Percentiles rank a stretch among this genome's conserved stretches.
Conservation (phyloP, 2,329 filamentous ascomycete species). For the Neofusicoccum sp. region DNA sequence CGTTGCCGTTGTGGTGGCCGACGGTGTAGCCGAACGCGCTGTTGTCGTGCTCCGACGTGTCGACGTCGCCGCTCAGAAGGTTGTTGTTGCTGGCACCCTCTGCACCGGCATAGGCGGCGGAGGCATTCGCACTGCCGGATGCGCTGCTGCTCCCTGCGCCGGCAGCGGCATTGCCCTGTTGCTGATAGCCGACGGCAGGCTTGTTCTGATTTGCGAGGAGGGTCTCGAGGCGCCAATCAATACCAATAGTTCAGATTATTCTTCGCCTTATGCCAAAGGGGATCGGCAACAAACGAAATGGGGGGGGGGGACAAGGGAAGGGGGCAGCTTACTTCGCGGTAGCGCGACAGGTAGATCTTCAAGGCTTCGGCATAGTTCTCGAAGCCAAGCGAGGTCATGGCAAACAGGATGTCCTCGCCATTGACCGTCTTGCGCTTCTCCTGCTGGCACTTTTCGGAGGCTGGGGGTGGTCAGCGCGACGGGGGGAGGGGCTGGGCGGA, state of each 20-base stretch:
- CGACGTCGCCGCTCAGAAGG: conserved; percentile 44
- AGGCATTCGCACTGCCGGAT: conserved; percentile 23
- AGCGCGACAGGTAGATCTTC: conserved; percentile 97
- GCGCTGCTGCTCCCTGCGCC: conserved; percentile 32
- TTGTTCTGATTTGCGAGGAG: conserved; percentile 71
- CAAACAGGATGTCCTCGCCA: conserved; percentile 96
- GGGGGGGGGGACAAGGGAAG: conserved; percentile 20
- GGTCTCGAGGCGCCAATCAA: conserved; percentile 63
- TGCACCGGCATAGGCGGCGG: conserved; percentile 28
- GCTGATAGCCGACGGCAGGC: conserved; percentile 38
- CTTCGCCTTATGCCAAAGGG: conserved; percentile 34
- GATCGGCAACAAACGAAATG: conserved; percentile 21
- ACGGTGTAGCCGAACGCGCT: conserved; percentile 43
- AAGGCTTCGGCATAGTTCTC: conserved; percentile 98
- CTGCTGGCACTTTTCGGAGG: conserved; percentile 98
- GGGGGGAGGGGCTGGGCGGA: background rate
- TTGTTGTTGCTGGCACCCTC: conserved; percentile 42
- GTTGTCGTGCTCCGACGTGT: conserved; percentile 42
- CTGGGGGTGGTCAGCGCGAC: conserved; percentile 49
- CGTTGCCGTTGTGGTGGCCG: conserved; percentile 39
- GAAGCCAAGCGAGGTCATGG: conserved; percentile 97
- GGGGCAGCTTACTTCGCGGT: conserved; percentile 79
- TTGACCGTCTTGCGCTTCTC: conserved; percentile 99
- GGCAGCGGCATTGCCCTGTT: conserved; percentile 30
- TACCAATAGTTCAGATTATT: conserved; percentile 48